A percentile compares a stretch with the other conserved stretches of the same genome.
These are phyloP conservation scores for Piromyces finnis DNA, from an alignment of 192 early-diverging fungal genomes.

Conservation along the genomic window DNA sequence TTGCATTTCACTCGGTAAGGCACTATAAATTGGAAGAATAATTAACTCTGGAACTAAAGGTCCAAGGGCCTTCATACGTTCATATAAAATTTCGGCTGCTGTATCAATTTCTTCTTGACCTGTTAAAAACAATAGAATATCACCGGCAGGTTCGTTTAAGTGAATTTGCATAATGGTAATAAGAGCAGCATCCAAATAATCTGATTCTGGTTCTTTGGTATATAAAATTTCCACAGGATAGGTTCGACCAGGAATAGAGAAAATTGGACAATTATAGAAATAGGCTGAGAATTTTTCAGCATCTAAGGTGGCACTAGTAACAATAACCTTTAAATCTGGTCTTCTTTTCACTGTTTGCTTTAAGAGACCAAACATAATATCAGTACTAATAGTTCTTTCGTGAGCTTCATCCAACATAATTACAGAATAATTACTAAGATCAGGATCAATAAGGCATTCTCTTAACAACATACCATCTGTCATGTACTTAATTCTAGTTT, in stretches of 20 bases:
- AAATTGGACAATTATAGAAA: conserved; percentile 82
- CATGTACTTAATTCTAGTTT: conserved; percentile 95
- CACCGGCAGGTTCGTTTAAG: conserved; percentile 78
- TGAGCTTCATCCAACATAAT: conserved; percentile 97
- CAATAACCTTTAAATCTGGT: conserved; percentile 84
- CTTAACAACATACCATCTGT: conserved; percentile 94
- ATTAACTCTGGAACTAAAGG: conserved; percentile 27
- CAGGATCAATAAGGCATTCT: conserved; percentile 74
- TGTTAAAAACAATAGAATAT: conserved; percentile 87
- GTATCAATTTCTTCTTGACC: conserved; percentile 98
- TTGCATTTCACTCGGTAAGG: conserved; percentile 86
- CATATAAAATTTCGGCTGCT: conserved; percentile 33
- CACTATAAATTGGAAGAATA: conserved; percentile 85
- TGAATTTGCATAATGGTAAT: conserved; percentile 97
- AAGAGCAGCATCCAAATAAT: conserved; percentile 82
- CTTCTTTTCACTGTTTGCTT: conserved; percentile 59
- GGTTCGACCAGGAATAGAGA: conserved; percentile 87
- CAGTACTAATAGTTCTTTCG: conserved; percentile 89
- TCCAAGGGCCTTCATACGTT: conserved; percentile 32
- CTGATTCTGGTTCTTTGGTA: conserved; percentile 83
- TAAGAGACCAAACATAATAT: conserved; percentile 86
- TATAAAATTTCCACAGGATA: conserved; percentile 89
- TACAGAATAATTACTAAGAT: conserved; percentile 70
- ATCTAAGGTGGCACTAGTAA: conserved; percentile 87
- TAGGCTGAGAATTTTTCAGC: conserved; percentile 86